A percentile compares a stretch with the other conserved stretches of the same genome.
These are phyloP conservation scores for Gossypium gossypioides DNA, from an alignment of 441 rosid genomes.

Conservation along the genomic window DNA sequence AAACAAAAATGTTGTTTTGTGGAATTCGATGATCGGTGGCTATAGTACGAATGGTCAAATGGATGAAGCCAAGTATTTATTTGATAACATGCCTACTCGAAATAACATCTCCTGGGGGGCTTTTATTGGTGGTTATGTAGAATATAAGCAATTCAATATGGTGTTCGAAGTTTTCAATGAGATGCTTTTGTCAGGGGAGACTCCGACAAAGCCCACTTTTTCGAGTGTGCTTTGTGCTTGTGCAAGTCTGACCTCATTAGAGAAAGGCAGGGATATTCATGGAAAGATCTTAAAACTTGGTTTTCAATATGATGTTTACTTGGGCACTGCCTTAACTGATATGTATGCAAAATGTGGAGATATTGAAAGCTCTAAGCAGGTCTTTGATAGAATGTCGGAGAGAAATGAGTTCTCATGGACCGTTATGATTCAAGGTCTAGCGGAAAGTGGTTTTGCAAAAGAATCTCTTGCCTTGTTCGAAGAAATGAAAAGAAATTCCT, in stretches of 20 bases:
- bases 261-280: conserved; percentile 49
- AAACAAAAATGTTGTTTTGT: conserved; percentile 33
- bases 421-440: conserved; percentile 50
- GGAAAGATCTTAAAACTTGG: conserved; percentile 45
- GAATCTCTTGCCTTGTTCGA: conserved; percentile 39
- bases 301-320: conserved; percentile 26
- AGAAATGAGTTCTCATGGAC: conserved; percentile 45
- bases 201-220: conserved; percentile 37
- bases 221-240: conserved; percentile 44
- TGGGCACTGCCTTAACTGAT: conserved; percentile 51
- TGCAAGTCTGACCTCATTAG: conserved; percentile 36
- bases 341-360: conserved; percentile 65
- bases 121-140: conserved; percentile 42
- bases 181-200: conserved; percentile 41
- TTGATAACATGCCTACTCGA: conserved; percentile 28
- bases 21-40: conserved; percentile 50
- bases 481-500: conserved; percentile 30
- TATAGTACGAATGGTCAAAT: conserved; percentile 35
- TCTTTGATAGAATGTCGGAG: conserved; percentile 36
- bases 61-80: conserved; percentile 43
- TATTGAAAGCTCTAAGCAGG: conserved; percentile 30
- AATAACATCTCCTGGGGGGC: conserved; percentile 35
- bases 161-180: conserved; percentile 33
- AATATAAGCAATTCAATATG: conserved; percentile 28
- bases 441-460: conserved; percentile 43